A percentile compares a stretch with the other conserved stretches of the same genome.
Evolutionary conservation across 768 basidiomycete genomes (phyloP).

Genomic region (Thelephora ganbajun): DNA sequence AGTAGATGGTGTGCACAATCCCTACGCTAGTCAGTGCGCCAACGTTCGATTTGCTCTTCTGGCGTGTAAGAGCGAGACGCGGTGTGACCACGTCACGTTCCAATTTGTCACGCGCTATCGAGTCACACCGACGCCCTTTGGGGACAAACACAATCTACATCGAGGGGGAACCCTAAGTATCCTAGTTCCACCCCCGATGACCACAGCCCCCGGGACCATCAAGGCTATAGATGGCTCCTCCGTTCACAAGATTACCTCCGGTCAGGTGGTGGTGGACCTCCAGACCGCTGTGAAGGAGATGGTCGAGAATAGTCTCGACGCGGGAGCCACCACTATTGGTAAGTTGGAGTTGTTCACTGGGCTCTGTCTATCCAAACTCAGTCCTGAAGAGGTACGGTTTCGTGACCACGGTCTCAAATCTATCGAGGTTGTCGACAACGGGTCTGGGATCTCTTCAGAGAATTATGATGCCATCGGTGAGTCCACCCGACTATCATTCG

Average conservation of each 20-base stretch:
- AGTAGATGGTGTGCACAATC: too few relatives aligned
- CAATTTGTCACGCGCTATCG: too few relatives aligned
- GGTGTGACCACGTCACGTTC: too few relatives aligned
- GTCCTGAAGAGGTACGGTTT: conserved; percentile 65
- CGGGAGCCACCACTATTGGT: conserved; percentile 82
- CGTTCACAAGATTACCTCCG: conserved; percentile 82
- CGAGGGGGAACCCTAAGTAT: too few relatives aligned
- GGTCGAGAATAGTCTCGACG: conserved; percentile 92
- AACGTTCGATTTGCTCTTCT: too few relatives aligned
- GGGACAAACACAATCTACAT: too few relatives aligned
- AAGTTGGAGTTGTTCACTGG: conserved; percentile 10
- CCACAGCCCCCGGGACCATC: conserved; percentile 15
- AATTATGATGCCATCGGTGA: conserved; percentile 73
- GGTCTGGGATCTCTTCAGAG: conserved; percentile 63
- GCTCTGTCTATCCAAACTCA: background rate
- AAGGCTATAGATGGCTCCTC: conserved; percentile 61
- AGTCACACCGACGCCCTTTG: too few relatives aligned
- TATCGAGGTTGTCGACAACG: conserved; percentile 89
- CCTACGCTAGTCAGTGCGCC: too few relatives aligned
- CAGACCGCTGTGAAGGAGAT: conserved; percentile 94
- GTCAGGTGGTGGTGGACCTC: conserved; percentile 89
- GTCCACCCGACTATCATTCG: conserved; percentile 10
- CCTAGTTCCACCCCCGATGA: background rate
- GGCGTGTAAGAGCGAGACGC: too few relatives aligned
- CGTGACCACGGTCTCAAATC: conserved; percentile 72